Conservation (phyloP, 2,329 filamentous ascomycete species). For the Aspergillus fijiensis region DNA sequence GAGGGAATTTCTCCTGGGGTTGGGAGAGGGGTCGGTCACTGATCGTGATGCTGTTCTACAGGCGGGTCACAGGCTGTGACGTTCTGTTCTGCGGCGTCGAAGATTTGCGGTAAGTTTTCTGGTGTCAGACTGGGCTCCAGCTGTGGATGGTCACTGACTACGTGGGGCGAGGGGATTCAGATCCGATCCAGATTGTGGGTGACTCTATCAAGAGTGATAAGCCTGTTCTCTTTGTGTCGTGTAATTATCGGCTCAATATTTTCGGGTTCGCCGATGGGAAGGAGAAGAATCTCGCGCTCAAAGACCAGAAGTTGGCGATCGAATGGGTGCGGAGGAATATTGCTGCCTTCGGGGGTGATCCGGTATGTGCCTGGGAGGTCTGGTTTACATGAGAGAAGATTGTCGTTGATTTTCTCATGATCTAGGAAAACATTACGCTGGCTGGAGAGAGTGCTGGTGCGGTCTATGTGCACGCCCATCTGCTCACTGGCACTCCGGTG, state of each 20-base stretch:
- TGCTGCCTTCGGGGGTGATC: conserved; percentile 41
- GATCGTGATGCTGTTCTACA: conserved; percentile 7
- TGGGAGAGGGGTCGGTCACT: too few relatives aligned
- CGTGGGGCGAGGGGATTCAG: conserved; percentile 18
- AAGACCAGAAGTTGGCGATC: conserved; percentile 34
- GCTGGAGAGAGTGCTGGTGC: conserved; percentile 50
- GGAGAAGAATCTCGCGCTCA: conserved; percentile 44
- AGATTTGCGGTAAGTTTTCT: conserved; percentile 40
- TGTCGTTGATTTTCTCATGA: background rate
- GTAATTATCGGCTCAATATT: conserved; percentile 48
- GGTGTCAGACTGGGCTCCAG: too few relatives aligned
- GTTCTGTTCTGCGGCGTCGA: conserved; percentile 44
- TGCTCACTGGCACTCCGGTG: conserved; percentile 34
- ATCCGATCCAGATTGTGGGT: conserved; percentile 36
- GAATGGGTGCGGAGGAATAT: conserved; percentile 45
- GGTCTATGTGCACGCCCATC: conserved; percentile 47
- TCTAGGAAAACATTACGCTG: conserved; percentile 42
- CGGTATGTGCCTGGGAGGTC: conserved; percentile 24
- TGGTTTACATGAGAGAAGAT: background rate
- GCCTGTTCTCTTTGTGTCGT: conserved; percentile 45
- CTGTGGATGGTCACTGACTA: background rate
- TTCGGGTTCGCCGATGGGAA: conserved; percentile 48
- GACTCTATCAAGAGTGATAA: conserved; percentile 35
- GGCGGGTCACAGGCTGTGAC: conserved; percentile 48
- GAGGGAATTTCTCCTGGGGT: too few relatives aligned